Evolutionary conservation across 2,329 filamentous ascomycete species (phyloP).

Genomic region (Cercospora zeina): DNA sequence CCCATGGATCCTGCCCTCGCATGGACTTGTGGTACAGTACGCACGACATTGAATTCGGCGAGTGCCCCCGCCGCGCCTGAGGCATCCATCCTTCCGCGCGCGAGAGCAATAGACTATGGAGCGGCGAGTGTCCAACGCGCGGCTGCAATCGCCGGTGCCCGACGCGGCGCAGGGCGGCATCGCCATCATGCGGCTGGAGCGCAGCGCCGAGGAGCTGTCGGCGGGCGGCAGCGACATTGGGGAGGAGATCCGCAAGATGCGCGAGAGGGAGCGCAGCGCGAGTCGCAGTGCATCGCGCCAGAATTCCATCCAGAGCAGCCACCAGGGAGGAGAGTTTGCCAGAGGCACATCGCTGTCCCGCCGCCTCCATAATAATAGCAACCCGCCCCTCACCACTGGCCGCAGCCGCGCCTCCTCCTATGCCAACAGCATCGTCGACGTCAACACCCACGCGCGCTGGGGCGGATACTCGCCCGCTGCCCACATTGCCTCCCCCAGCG

Average conservation of each 20-base stretch:
- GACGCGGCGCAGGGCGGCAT: constrained; percentile 12
- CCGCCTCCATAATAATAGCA: constrained; percentile 12
- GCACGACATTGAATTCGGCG: too few relatives aligned
- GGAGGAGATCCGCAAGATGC: constrained; percentile 72
- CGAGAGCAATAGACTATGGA: background rate
- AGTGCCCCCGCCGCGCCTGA: background rate
- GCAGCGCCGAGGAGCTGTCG: constrained; percentile 72
- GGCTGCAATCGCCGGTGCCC: constrained; percentile 11
- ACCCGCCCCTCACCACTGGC: constrained; percentile 14
- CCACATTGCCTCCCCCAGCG: constrained; percentile 1
- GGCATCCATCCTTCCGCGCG: background rate
- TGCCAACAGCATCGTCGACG: constrained; percentile 61
- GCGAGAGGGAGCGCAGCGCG: constrained; percentile 50
- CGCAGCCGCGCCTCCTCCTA: constrained; percentile 60
- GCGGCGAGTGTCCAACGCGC: constrained; percentile 16
- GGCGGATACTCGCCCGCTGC: constrained; percentile 61
- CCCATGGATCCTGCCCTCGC: background rate
- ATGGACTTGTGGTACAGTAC: too few relatives aligned
- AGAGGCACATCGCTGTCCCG: constrained; percentile 12
- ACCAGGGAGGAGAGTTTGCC: constrained; percentile 20
- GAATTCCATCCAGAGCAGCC: constrained; percentile 31
- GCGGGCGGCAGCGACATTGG: constrained; percentile 69
- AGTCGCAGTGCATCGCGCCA: constrained; percentile 28
- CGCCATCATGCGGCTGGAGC: constrained; percentile 73
- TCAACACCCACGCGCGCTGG: constrained; percentile 65